Evolutionary conservation across 371 early-diverging fungal species (phyloP).

Genomic region (Rhizopus sp.): DNA sequence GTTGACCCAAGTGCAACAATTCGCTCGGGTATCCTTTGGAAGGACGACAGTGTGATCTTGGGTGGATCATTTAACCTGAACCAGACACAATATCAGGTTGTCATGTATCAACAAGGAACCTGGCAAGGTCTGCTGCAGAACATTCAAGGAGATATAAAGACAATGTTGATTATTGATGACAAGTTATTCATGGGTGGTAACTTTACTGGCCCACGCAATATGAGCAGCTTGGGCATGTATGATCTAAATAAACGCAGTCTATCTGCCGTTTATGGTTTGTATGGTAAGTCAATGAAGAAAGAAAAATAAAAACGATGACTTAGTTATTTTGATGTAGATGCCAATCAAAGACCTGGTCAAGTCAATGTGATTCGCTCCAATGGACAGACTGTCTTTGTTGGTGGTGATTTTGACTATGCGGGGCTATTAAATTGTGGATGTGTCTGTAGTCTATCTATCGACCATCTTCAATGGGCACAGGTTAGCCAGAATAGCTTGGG

Average conservation of each 20-base stretch:
- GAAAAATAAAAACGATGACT: slow-evolving; percentile 1
- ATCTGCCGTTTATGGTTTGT: slow-evolving; percentile 25
- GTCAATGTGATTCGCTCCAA: slow-evolving; percentile 47
- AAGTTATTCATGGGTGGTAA: slow-evolving; percentile 36
- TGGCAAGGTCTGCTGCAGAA: slow-evolving; percentile 30
- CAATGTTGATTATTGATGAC: slow-evolving; percentile 25
- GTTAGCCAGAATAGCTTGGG: slow-evolving; percentile 19
- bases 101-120: slow-evolving; percentile 27
- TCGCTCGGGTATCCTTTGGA: slow-evolving; percentile 40
- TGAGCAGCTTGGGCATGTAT: slow-evolving; percentile 37
- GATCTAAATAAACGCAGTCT: slow-evolving; percentile 20
- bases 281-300: slow-evolving; percentile 16
- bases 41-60: slow-evolving; percentile 24
- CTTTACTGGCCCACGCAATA: slow-evolving; percentile 20
- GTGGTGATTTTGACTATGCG: slow-evolving; percentile 52
- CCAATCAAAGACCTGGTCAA: slow-evolving; percentile 23
- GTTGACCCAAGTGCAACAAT: slow-evolving; percentile 19
- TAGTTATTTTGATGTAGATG: slow-evolving; percentile 12
- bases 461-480: slow-evolving; percentile 38
- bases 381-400: slow-evolving; percentile 46
- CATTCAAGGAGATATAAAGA: slow-evolving; percentile 30
- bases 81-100: slow-evolving; percentile 22
- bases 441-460: slow-evolving; percentile 41
- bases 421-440: slow-evolving; percentile 36
- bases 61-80: slow-evolving; percentile 34